Base-by-base conservation (phyloP, 2,329 filamentous ascomycete genomes). In the Phaeosphaeria sp. region DNA sequence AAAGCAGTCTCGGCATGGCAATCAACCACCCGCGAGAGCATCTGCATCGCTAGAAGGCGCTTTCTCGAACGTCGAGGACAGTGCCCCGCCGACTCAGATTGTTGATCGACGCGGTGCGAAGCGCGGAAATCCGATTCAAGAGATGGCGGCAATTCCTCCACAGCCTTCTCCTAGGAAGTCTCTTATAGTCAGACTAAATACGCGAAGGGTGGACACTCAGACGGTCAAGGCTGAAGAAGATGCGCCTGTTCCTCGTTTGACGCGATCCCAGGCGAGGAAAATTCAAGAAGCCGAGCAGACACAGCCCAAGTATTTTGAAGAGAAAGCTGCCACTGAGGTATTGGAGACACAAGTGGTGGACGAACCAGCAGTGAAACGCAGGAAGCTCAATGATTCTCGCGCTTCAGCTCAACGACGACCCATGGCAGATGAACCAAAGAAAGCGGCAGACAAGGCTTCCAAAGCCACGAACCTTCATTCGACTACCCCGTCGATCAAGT, bases 201-300 rank as follows among this genome's bases (percentile, higher is more conserved):
- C 45, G n/a, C 45, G 43, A 15, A 65, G 63, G 48, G 50, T 56
- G 27, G 63, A 61, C 6, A 33, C 48, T 21, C 46, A 44, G 15
- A 63, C 61, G 48, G 49, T 56, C 24, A 65, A 61, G 3, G 44
- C 51, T 5, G 47, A 51, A 13, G 46, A 50, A 20, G 30, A 4
- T 20, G 33, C 33, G 6, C 49, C n/a, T 3, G 48, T 25, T 11
- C 55, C 51, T 36, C 57, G 61, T 6, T 11, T 56, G 17, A 59
- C 60, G 1, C 60, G 59, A 6, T 60, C 64, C 48, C 62, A 57
- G 50, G 57, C 54, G 6, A 45, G 27, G 20, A 42, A 36, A 6
- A 43, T 18, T 9, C 30, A 39, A 11, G 46, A 47, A 18, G 7
- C 46, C 20, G 44, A 22, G 22, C 49, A 89, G 9, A 22, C 15